Base-by-base conservation (phyloP, 805 yeast species). In the Sugiyamaella valdiviana region DNA sequence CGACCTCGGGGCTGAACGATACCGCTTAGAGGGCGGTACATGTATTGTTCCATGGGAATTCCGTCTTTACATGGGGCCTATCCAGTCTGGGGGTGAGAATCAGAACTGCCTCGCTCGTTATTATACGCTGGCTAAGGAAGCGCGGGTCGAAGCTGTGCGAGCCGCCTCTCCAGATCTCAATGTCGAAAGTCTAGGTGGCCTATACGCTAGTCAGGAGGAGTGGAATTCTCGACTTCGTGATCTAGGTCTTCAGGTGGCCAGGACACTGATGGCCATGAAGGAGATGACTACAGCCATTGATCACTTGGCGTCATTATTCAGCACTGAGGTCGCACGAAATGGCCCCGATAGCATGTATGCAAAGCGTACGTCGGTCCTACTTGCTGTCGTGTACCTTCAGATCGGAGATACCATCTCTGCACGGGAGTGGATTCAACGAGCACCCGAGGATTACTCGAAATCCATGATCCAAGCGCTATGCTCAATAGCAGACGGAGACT, bases 111-210 rank as follows among this genome's bases (percentile, higher is more conserved):
- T 68, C 6, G 58, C 57, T 40, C 50, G 50, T 35, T 63, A 63
- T 51, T 68, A 69, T 46, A 44, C 56, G 6, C 48, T 69, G 42
- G 69, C 66, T 0, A 52, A 62, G 6, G 71, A 66, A 29, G 69
- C 70, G 1, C 53, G 69, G 17, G 43, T 45, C 5, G 61, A 56
- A 36, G 47, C 53, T 17, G 32, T 21, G 20, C 23, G 32, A 9
- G 12, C 24, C n/a, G 42, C 39, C 2, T 17, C 16, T 14, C 19
- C 17, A 42, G 9, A 7, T 36, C 40, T 17, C 6, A 23, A 23
- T 19, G 15, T 14, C 21, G 35, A 26, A 16, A 14, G 37, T 19
- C 10, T 9, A 17, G 7, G 42, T 10, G 3, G 22, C 32, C 21
- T 26, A 3, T 23, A 43, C 14, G 42, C 22, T 7, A 2, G 36